Percentiles rank a stretch among this genome's conserved stretches.
Evolutionary conservation across 345 rosid species (phyloP).

Genomic region (Euphorbia tirucalli): DNA sequence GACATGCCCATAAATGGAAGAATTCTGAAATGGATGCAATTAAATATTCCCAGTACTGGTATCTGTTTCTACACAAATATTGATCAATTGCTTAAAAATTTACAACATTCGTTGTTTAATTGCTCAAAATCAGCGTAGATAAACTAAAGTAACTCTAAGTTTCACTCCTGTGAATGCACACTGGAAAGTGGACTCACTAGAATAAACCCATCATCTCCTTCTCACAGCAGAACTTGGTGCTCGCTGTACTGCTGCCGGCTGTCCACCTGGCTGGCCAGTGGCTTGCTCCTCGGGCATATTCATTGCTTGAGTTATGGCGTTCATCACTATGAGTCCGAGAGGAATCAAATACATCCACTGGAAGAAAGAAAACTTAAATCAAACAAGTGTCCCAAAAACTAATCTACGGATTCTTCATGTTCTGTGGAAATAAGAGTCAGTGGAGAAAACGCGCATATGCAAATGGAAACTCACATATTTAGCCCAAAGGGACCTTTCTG

Average conservation of each 20-base stretch:
- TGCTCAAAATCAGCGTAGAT: not conserved
- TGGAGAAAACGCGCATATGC: not conserved
- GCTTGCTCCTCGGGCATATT: conserved; percentile 78
- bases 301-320: conserved; percentile 91
- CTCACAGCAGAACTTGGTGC: conserved; percentile 46
- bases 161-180: not conserved
- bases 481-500: conserved; percentile 91
- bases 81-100: not conserved
- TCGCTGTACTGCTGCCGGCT: conserved; percentile 44
- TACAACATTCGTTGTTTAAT: not conserved
- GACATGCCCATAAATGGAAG: too few species aligned
- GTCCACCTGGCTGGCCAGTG: conserved; percentile 45
- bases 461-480: conserved; percentile 68
- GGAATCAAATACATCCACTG: conserved; percentile 99
- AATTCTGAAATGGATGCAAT: too few species aligned
- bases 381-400: conserved; percentile 8
- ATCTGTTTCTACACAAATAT: not conserved
- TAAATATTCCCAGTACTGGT: not conserved
- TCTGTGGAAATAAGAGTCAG: not conserved
- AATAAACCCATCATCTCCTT: conserved; percentile 48
- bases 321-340: conserved; percentile 84
- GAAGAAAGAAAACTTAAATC: not conserved
- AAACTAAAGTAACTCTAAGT: not conserved
- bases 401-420: not conserved
- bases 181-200: not conserved